Base-by-base conservation (phyloP, 2,329 filamentous ascomycete genomes). In the Colletotrichum sp. region DNA sequence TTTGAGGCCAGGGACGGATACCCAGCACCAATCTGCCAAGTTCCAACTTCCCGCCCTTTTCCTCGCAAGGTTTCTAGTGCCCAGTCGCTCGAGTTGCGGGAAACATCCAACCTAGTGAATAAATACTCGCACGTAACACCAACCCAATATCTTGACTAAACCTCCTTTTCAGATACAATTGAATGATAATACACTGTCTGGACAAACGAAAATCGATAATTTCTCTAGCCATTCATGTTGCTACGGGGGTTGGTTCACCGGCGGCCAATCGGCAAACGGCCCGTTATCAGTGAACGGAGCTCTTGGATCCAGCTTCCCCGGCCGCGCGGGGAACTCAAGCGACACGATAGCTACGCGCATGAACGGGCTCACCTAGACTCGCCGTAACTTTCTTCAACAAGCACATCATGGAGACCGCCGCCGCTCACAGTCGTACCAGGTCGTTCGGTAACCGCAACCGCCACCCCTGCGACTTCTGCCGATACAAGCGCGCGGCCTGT, bases 401-500 rank as follows among this genome's bases (percentile, higher is more conserved):
- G 21, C 27, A 61, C 57, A 73, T 34, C 59, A 73, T 73, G 70
- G 70, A 73, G 36, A 51, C 43, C 43, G 68, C 33, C n/a, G n/a
- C 43, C 18, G 18, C 38, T 9, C 59, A 33, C 9, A 58, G 4
- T 18, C 66, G 59, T 8, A 21, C 59, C 6, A 73, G 59, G n/a
- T 33, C 61, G 47, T 21, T 21, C 18, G 64, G 51, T 24, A 64
- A 64, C 11, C 27, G 70, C 21, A 73, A 70, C 15, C 36, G 70
- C 36, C 70, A 65, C 21, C 70, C 70, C 9, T 73, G 70, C 66
- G 70, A 73, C 51, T 70, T 70, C 18, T 73, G 70, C 51, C 70
- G 70, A 27, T 73, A 70, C 47, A 73, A 73, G 36, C 70, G 70
- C 51, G 70, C 70, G 12, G 70, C 70, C 36, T 73, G 70, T 43